These are phyloP conservation scores for Panicum hallii DNA, from an alignment of 202 grass and related monocot genomes.

Conservation along the genomic window DNA sequence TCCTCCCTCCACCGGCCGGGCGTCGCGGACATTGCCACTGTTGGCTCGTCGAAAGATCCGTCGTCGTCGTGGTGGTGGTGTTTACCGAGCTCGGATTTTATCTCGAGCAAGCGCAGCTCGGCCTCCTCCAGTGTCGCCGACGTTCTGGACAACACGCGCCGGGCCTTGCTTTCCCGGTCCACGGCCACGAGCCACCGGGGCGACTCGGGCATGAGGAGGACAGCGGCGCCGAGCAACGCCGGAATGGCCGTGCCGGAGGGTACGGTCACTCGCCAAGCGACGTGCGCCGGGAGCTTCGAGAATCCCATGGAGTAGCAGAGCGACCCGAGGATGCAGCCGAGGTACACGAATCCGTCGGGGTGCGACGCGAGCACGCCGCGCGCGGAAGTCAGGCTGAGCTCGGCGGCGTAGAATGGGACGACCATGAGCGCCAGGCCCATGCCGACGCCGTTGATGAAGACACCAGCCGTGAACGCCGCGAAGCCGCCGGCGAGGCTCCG, in stretches of 20 bases:
- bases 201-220: constrained; percentile 65
- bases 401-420: constrained; percentile 50
- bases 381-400: constrained; percentile 38
- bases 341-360: constrained; percentile 63
- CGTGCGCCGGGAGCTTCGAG: constrained; percentile 30
- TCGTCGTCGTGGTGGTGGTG: not conserved
- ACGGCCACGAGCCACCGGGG: constrained; percentile 57
- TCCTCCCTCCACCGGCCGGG: constrained; percentile 38
- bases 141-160: constrained; percentile 56
- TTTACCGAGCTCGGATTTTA: constrained; percentile 48
- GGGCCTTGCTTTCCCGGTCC: constrained; percentile 46
- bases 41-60: not conserved
- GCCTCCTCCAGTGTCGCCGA: constrained; percentile 58
- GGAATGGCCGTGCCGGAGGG: constrained; percentile 44
- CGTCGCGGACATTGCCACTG: not conserved
- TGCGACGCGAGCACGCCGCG: constrained; percentile 49
- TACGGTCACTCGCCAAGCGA: constrained; percentile 56
- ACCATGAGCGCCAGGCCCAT: constrained; percentile 46
- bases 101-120: constrained; percentile 51
- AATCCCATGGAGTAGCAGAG: constrained; percentile 53
- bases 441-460: constrained; percentile 54
- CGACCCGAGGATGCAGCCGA: constrained; percentile 64
- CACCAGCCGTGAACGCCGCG: constrained; percentile 42
- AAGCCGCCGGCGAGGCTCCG: constrained; percentile 22
- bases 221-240: constrained; percentile 35